A percentile compares a stretch with the other conserved stretches of the same genome.
phyloP scores from a whole-genome alignment of 139 green algal species.

The Diplosphaera chodatii region DNA sequence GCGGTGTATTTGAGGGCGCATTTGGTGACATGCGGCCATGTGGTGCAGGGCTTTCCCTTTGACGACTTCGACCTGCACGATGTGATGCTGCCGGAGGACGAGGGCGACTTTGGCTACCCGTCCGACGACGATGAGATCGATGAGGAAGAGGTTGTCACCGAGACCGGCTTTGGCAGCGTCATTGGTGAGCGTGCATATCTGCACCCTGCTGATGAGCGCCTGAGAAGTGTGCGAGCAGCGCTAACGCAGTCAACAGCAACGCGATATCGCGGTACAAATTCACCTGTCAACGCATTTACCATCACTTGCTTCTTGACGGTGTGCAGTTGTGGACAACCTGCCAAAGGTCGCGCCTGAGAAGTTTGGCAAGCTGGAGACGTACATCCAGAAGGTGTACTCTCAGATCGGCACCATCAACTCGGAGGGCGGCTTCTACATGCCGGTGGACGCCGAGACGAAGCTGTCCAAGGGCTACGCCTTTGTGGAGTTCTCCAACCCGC shows the following conservation, averaged over 20 bases:
- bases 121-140: constrained; percentile 81
- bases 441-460: constrained; percentile 60
- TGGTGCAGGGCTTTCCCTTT: constrained; percentile 79
- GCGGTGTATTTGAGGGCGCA: no score
- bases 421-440: constrained; percentile 82
- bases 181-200: constrained; percentile 67
- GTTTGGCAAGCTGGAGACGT: constrained; percentile 86
- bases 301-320: no score
- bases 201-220: no score
- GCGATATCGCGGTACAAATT: no score
- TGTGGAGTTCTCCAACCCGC: constrained; percentile 78
- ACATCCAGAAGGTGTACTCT: constrained; percentile 86
- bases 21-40: no score
- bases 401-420: constrained; percentile 69
- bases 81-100: constrained; percentile 78
- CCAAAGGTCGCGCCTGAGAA: constrained; percentile 86
- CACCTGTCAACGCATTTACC: no score
- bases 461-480: constrained; percentile 91
- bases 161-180: constrained; percentile 91
- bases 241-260: no score
- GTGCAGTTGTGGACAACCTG: constrained; percentile 89
- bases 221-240: no score
- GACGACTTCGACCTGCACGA: constrained; percentile 74
- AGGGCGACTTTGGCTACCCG: constrained; percentile 78
- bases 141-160: constrained; percentile 75